Percentiles rank a stretch among this genome's conserved stretches.
These are phyloP conservation scores for Apocynum venetum DNA, from an alignment of 257 asterid genomes.

Conservation along the genomic window DNA sequence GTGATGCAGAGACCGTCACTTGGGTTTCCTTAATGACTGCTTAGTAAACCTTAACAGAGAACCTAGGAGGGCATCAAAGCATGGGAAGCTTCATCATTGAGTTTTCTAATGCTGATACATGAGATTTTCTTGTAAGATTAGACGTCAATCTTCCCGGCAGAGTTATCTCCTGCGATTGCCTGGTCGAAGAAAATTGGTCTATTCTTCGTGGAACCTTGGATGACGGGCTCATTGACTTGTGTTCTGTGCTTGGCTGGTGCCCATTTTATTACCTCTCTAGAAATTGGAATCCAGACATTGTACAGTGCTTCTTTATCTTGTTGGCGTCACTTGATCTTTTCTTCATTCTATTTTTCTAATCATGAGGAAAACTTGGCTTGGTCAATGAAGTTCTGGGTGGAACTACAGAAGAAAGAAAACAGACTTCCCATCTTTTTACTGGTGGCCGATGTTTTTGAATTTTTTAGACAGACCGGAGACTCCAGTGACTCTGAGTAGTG, in stretches of 20 bases:
- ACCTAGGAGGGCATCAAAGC: neutral
- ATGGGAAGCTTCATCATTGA: neutral
- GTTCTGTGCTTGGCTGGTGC: neutral
- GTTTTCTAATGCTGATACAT: neutral
- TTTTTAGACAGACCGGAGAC: neutral
- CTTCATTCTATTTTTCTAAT: constrained; percentile 2
- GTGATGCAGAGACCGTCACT: neutral
- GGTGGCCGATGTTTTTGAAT: constrained; percentile 27
- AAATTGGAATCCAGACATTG: neutral
- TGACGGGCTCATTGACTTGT: neutral
- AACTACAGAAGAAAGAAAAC: neutral
- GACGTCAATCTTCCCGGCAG: neutral
- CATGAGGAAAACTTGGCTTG: neutral
- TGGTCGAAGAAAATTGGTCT: neutral
- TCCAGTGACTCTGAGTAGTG: neutral
- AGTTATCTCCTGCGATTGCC: neutral
- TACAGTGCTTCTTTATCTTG: neutral
- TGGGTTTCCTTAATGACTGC: neutral
- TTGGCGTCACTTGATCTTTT: neutral
- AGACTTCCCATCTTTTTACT: constrained; percentile 6
- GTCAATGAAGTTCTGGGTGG: neutral
- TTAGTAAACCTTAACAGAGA: neutral
- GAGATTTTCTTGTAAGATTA: neutral
- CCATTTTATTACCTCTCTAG: neutral
- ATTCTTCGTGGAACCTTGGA: neutral